Conservation (phyloP, 352 stramenopile species). For the Phytopythium litorale region DNA sequence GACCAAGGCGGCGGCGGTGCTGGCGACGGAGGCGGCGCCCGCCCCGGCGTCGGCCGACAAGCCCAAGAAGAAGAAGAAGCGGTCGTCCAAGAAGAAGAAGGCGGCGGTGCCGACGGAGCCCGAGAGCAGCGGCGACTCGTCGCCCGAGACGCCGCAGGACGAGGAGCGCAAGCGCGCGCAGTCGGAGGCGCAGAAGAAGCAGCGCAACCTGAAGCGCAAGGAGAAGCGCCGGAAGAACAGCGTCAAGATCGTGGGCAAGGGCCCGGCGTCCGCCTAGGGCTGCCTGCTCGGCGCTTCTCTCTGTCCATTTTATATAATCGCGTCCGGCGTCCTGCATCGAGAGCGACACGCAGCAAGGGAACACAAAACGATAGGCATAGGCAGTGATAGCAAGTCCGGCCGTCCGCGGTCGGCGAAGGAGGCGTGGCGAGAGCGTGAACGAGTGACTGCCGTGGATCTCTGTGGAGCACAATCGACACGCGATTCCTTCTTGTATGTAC, state of each 20-base stretch:
- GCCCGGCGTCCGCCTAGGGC: slow-evolving; percentile 14
- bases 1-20: slow-evolving; percentile 11
- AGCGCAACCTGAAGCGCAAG: slow-evolving; percentile 69
- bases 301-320: slow-evolving; percentile 3
- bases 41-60: slow-evolving; percentile 12
- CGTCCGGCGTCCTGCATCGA: slow-evolving; percentile 11
- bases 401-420: not conserved
- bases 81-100: slow-evolving; percentile 21
- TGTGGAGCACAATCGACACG: not conserved
- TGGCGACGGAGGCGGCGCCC: not conserved
- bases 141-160: slow-evolving; percentile 22
- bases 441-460: not conserved
- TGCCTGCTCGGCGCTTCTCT: not conserved
- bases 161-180: slow-evolving; percentile 25
- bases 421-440: not conserved
- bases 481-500: not conserved
- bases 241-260: slow-evolving; percentile 38
- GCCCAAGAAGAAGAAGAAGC: slow-evolving; percentile 39
- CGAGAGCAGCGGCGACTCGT: slow-evolving; percentile 29
- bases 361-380: slow-evolving; percentile 3
- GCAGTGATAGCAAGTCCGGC: not conserved
- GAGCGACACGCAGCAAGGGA: not conserved
- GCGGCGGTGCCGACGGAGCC: slow-evolving; percentile 17
- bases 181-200: slow-evolving; percentile 56
- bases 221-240: slow-evolving; percentile 76